phyloP scores from a whole-genome alignment of 805 yeast species.

The Candida montana region DNA sequence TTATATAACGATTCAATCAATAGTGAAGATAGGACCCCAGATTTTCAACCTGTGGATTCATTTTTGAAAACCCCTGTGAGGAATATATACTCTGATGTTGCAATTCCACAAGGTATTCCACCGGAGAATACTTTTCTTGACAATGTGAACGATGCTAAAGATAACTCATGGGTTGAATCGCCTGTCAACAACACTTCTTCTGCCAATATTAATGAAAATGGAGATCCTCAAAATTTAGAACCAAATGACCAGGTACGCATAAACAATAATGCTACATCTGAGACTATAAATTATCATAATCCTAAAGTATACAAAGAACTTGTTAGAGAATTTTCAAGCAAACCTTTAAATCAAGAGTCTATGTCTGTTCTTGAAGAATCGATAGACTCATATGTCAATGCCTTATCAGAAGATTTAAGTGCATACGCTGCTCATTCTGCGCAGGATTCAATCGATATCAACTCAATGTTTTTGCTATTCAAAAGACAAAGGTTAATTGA shows the following conservation, averaged over 20 bases:
- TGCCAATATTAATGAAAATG: neutral
- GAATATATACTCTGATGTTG: slow-evolving; percentile 18
- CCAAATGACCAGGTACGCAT: neutral
- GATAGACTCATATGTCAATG: slow-evolving; percentile 26
- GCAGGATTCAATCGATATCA: slow-evolving; percentile 21
- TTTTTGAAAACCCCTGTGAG: neutral
- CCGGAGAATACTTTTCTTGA: slow-evolving; percentile 10
- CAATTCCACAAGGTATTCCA: slow-evolving; percentile 24
- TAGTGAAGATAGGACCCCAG: no score
- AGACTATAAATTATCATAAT: neutral
- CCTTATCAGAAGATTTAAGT: slow-evolving; percentile 23
- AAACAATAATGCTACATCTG: no score
- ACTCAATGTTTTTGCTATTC: slow-evolving; percentile 24
- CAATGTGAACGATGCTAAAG: neutral
- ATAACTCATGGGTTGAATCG: neutral
- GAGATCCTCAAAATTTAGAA: neutral
- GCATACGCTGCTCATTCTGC: slow-evolving; percentile 30
- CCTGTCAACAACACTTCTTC: neutral
- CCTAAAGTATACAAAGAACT: slow-evolving; percentile 7
- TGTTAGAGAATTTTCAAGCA: slow-evolving; percentile 10
- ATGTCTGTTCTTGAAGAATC: slow-evolving; percentile 20
- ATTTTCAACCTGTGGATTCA: no score
- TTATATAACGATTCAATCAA: no score
- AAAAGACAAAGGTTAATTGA: slow-evolving; percentile 26
- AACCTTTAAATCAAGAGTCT: slow-evolving; percentile 18